Conservation (phyloP, 225 moss, liverwort and hornwort species). For the Pseudoscleropodium purum region DNA sequence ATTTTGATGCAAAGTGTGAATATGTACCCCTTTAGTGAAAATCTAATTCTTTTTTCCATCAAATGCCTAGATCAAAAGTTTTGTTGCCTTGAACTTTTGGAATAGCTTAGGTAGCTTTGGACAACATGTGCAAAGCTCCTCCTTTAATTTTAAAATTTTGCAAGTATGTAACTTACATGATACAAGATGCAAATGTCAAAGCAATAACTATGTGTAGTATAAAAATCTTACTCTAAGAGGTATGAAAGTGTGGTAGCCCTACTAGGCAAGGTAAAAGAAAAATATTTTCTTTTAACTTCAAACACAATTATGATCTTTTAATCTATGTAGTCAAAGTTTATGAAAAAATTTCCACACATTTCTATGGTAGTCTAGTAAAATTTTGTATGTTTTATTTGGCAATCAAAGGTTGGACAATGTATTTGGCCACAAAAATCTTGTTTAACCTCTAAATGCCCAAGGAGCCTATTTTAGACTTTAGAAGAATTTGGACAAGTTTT, state of each 20-base stretch:
- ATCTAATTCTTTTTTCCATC: fast-evolving
- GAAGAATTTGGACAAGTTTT: neutral
- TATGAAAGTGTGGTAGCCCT: fast-evolving
- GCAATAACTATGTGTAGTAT: neutral
- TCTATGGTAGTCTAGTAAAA: too few relatives aligned
- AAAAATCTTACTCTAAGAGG: neutral
- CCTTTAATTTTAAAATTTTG: neutral
- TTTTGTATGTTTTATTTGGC: neutral
- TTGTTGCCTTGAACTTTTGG: fast-evolving
- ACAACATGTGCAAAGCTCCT: fast-evolving
- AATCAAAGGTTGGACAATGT: too few relatives aligned
- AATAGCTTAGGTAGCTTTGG: fast-evolving
- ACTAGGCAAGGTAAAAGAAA: neutral
- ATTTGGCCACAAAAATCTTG: neutral
- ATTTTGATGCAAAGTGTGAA: neutral
- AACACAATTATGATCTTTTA: neutral
- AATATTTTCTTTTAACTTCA: neutral
- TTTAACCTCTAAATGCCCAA: neutral
- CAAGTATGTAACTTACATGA: too few relatives aligned
- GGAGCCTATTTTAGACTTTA: neutral
- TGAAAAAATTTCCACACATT: neutral
- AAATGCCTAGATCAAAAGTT: fast-evolving
- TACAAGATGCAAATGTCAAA: neutral
- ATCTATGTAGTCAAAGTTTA: neutral
- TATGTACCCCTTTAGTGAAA: fast-evolving